Evolutionary conservation across 352 stramenopile genomes (phyloP).

Genomic region (Phytophthora pistaciae): DNA sequence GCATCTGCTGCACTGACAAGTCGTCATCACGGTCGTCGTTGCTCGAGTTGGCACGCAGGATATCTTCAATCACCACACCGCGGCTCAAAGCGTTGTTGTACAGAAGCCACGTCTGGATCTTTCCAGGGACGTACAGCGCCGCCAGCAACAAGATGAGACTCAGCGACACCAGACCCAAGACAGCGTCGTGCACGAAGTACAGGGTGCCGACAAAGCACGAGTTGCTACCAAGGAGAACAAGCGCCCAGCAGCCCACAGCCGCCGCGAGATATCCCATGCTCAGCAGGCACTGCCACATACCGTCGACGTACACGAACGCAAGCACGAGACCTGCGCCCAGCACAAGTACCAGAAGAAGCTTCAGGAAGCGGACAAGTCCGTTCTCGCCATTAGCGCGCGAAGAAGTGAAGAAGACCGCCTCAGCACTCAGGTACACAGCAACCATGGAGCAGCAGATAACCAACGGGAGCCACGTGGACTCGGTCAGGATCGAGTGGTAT

Average conservation of each 20-base stretch:
- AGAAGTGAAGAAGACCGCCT: constrained; percentile 66
- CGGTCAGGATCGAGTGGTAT: constrained; percentile 73
- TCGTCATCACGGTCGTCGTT: constrained; percentile 78
- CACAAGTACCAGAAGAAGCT: constrained; percentile 80
- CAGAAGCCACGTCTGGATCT: constrained; percentile 97
- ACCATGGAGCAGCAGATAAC: constrained; percentile 60
- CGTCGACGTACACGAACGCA: constrained; percentile 69
- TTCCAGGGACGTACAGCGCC: constrained; percentile 90
- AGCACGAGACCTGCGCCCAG: constrained; percentile 80
- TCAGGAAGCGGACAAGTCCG: constrained; percentile 75
- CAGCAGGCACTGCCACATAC: constrained; percentile 92
- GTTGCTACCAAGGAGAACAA: constrained; percentile 91
- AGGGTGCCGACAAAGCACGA: constrained; percentile 91
- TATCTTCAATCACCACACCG: constrained; percentile 98
- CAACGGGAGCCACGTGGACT: constrained; percentile 68
- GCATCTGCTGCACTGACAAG: constrained; percentile 78
- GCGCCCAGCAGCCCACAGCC: constrained; percentile 84
- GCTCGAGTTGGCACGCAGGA: constrained; percentile 86
- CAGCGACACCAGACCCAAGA: constrained; percentile 94
- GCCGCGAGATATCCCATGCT: constrained; percentile 94
- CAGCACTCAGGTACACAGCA: constrained; percentile 72
- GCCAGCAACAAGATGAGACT: constrained; percentile 93
- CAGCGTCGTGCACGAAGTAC: constrained; percentile 96
- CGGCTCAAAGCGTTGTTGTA: constrained; percentile 98
- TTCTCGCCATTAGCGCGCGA: constrained; percentile 62